Evolutionary conservation across 1,284 basidiomycete genomes (phyloP).

Genomic region (Microbotryum silenes-acaulis): DNA sequence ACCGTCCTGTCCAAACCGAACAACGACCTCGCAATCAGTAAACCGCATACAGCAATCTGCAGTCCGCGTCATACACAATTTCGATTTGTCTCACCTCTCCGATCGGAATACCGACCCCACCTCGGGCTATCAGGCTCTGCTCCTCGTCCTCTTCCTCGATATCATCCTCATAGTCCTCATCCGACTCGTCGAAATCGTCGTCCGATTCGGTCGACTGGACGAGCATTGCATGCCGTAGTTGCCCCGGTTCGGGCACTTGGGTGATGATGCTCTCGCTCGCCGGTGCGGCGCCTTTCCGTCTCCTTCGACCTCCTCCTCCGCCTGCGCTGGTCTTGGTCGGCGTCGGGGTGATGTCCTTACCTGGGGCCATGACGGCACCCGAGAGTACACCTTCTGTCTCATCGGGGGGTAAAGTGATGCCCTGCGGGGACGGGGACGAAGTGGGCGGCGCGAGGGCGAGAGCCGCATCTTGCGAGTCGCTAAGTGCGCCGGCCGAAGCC

Average conservation of each 20-base stretch:
- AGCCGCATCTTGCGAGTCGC: neutral
- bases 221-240: slow-evolving; percentile 10
- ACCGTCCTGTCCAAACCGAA: slow-evolving; percentile 56
- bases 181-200: slow-evolving; percentile 46
- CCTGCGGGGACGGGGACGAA: slow-evolving; percentile 17
- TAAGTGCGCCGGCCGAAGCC: no score
- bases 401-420: slow-evolving; percentile 39
- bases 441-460: slow-evolving; percentile 6
- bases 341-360: slow-evolving; percentile 46
- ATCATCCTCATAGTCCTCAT: slow-evolving; percentile 42
- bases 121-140: slow-evolving; percentile 65
- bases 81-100: slow-evolving; percentile 54
- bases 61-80: slow-evolving; percentile 4
- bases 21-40: slow-evolving; percentile 15
- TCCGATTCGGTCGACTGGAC: slow-evolving; percentile 44
- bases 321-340: slow-evolving; percentile 22
- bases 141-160: slow-evolving; percentile 65
- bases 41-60: slow-evolving; percentile 5
- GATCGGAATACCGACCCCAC: slow-evolving; percentile 72
- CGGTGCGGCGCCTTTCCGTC: slow-evolving; percentile 37
- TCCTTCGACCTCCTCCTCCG: slow-evolving; percentile 39
- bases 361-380: slow-evolving; percentile 61
- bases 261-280: slow-evolving; percentile 30
- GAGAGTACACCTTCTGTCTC: slow-evolving; percentile 61
- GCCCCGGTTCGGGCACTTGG: slow-evolving; percentile 26